Percentiles rank a stretch among this genome's conserved stretches.
phyloP scores from a whole-genome alignment of 257 asterid genomes.

The Solanum lycopersicoides region DNA sequence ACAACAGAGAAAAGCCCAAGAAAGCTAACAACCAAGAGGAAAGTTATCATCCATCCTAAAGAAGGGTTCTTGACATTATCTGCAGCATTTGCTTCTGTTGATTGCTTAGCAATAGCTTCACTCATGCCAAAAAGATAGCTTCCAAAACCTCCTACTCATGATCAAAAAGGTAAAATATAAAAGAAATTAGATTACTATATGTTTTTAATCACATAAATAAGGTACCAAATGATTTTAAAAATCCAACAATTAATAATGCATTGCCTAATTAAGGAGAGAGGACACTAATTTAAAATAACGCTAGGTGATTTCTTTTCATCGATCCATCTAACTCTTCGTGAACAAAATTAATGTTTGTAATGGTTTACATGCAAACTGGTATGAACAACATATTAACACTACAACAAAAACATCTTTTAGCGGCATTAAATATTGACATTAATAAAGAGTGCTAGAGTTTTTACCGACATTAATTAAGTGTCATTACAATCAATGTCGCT shows the following conservation, averaged over 20 bases:
- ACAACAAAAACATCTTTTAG: too few relatives aligned
- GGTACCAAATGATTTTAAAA: neutral
- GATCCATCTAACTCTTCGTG: neutral
- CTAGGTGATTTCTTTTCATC: neutral
- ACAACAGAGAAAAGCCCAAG: slow-evolving; percentile 56
- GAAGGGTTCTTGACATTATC: slow-evolving; percentile 29
- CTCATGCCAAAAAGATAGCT: slow-evolving; percentile 64
- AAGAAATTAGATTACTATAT: neutral
- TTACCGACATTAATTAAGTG: too few relatives aligned
- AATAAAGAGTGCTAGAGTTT: too few relatives aligned
- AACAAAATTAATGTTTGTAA: neutral
- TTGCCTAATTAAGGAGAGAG: neutral
- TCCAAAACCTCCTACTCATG: slow-evolving; percentile 57
- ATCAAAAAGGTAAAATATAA: neutral
- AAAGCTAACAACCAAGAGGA: slow-evolving; percentile 57
- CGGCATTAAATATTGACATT: too few relatives aligned
- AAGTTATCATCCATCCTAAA: slow-evolving; percentile 55
- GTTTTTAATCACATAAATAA: neutral
- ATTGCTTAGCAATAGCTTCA: slow-evolving; percentile 24
- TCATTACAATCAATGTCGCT: too few relatives aligned
- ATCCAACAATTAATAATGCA: neutral
- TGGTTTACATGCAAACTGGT: neutral
- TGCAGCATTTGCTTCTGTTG: slow-evolving; percentile 21
- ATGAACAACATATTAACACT: neutral
- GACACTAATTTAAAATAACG: neutral